Evolutionary conservation across 257 asterid genomes (phyloP), one percentile per base, ranked within the genome.

Genomic region (Echium plantagineum): DNA sequence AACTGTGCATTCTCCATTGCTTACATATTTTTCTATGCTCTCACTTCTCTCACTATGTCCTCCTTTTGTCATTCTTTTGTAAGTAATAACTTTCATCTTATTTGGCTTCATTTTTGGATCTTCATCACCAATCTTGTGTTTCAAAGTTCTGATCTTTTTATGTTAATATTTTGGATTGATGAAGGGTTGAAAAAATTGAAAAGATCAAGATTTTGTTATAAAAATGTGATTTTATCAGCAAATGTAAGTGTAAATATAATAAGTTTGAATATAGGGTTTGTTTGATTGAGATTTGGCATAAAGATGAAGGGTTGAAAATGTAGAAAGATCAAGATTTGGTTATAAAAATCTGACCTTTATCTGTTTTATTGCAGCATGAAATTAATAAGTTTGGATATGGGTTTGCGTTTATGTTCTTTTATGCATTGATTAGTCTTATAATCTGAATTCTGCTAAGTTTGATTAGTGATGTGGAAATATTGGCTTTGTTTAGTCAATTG

Each of bases 21-120:
- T 90, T 60, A 87, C 98, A n/a, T 90, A 90, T 59, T 78, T 72
- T 15, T 90, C 98, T 59, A 79, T 90, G 87, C 77, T 90, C 28
- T 77, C 94, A 30, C 88, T 90, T 47, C 94, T 87, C 57, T 64
- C 94, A 55, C 69, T 82, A 60, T 85, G 95, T 70, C 98, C 96
- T 48, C 98, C 98, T 52, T 90, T 90, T 65, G 98, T 87, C 31
- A 87, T 90, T 79, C 91, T 90, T 13, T 71, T 90, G 98, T 85
- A 55, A 80, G 94, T 76, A 3, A 24, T 24, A 24, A 24, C 26
- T 24, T 22, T 21, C 12, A 4, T 2, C 7, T 21, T 21, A 16
- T 17, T 64, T 9, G 19, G 0, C 15, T n/a, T 3, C 13, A 5
- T 5, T 16, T 13, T 52, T 32, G n/a, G 58, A 65, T 64, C 57